phyloP scores from a whole-genome alignment of 768 basidiomycete genomes.

The Mycena floridula region DNA sequence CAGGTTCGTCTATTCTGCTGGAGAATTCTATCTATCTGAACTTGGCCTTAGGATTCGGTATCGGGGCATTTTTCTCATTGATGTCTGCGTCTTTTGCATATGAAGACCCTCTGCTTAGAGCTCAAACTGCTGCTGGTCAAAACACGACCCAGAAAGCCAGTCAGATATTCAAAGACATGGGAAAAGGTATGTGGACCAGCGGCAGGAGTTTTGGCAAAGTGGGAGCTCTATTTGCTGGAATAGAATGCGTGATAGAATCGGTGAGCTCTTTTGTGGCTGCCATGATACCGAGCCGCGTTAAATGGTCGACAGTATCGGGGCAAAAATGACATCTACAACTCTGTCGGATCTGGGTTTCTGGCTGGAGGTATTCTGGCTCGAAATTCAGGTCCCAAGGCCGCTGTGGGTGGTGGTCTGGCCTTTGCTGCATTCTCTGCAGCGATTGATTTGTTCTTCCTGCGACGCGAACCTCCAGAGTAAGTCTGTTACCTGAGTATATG shows the following conservation, averaged over 20 bases:
- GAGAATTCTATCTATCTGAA: slow-evolving; percentile 6
- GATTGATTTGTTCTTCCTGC: slow-evolving; percentile 75
- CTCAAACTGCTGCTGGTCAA: slow-evolving; percentile 49
- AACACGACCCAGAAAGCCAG: slow-evolving; percentile 72
- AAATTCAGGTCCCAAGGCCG: slow-evolving; percentile 81
- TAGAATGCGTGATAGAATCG: slow-evolving; percentile 93
- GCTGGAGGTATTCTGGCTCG: slow-evolving; percentile 86
- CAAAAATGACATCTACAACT: slow-evolving; percentile 92
- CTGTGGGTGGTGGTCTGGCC: slow-evolving; percentile 80
- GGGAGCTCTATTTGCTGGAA: slow-evolving; percentile 89
- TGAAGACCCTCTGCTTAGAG: slow-evolving; percentile 83
- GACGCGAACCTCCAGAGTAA: slow-evolving; percentile 76
- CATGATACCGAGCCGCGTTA: neutral
- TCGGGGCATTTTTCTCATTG: slow-evolving; percentile 93
- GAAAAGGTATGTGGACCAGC: slow-evolving; percentile 80
- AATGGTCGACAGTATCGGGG: slow-evolving; percentile 72
- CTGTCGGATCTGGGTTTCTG: slow-evolving; percentile 80
- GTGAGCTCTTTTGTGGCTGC: slow-evolving; percentile 64
- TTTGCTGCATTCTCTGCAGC: slow-evolving; percentile 92
- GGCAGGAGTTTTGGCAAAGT: slow-evolving; percentile 95
- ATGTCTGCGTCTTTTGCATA: slow-evolving; percentile 96
- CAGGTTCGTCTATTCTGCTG: slow-evolving; percentile 50
- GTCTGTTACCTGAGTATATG: too few species aligned
- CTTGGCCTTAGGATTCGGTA: slow-evolving; percentile 64
- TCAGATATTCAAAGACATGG: slow-evolving; percentile 91